phyloP scores from a whole-genome alignment of 164 flowering plant species.

The Vitis rotundifolia region DNA sequence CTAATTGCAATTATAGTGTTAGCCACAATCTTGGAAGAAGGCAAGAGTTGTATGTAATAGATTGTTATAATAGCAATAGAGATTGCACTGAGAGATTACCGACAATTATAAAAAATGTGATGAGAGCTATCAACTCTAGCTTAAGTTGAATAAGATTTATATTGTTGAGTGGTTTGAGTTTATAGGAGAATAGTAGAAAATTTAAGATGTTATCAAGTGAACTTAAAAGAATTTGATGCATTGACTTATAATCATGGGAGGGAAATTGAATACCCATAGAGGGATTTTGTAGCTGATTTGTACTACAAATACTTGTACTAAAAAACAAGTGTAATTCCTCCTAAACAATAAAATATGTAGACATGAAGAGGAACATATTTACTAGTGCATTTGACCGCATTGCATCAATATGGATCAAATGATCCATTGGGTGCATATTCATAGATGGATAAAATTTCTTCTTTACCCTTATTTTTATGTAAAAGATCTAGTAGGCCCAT shows the following conservation, averaged over 20 bases:
- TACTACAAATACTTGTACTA: conserved; percentile 25
- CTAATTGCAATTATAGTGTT: conserved; percentile 22
- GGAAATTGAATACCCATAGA: conserved; percentile 70
- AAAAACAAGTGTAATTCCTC: too few relatives aligned
- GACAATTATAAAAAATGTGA: conserved; percentile 36
- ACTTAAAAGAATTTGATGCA: conserved; percentile 63
- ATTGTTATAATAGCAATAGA: conserved; percentile 50
- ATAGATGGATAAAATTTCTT: too few relatives aligned
- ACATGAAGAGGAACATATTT: too few relatives aligned
- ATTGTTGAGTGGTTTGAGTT: conserved; percentile 54
- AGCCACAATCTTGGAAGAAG: conserved; percentile 60
- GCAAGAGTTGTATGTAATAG: conserved; percentile 52
- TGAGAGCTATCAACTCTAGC: conserved; percentile 28
- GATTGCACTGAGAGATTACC: conserved; percentile 26
- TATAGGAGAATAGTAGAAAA: conserved; percentile 48
- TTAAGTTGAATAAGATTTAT: conserved; percentile 50
- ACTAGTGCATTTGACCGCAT: too few relatives aligned
- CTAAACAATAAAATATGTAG: conserved; percentile 12
- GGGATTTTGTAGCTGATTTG: conserved; percentile 49
- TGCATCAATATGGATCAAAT: too few relatives aligned
- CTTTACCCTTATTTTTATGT: too few relatives aligned
- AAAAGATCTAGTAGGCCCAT: conserved; percentile 29
- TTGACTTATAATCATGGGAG: conserved; percentile 73
- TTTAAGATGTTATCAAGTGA: conserved; percentile 39
- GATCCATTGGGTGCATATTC: too few relatives aligned